A percentile compares a stretch with the other conserved stretches of the same genome.
Evolutionary conservation across 176 grass and related monocot species (phyloP).

Genomic region (Eleusine coracana): DNA sequence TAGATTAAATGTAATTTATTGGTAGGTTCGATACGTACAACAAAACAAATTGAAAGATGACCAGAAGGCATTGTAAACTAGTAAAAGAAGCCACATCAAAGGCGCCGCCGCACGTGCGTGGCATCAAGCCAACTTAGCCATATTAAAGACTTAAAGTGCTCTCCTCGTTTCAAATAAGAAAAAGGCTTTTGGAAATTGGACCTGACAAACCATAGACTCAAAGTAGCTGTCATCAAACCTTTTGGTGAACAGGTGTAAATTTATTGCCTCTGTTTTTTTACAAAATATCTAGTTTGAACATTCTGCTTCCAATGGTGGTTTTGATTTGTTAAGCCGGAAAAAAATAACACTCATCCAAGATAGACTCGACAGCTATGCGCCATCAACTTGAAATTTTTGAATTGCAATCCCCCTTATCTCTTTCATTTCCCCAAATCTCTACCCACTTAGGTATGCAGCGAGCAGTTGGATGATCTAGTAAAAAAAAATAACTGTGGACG

Average conservation of each 20-base stretch:
- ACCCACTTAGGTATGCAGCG: not conserved
- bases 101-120: not conserved
- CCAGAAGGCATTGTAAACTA: not conserved
- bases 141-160: not conserved
- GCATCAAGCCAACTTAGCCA: not conserved
- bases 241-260: not conserved
- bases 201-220: not conserved
- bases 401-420: too few relatives aligned
- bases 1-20: too few relatives aligned
- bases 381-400: not conserved
- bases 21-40: too few relatives aligned
- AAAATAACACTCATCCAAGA: slow-evolving; percentile 9
- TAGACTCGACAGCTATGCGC: not conserved
- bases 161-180: not conserved
- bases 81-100: not conserved
- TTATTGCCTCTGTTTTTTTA: not conserved
- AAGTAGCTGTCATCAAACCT: not conserved
- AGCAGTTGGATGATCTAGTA: not conserved
- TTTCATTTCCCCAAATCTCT: too few relatives aligned
- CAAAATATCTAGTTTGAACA: slow-evolving; percentile 2
- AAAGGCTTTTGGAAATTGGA: not conserved
- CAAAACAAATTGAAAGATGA: not conserved
- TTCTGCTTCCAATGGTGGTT: not conserved
- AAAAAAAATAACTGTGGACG: not conserved
- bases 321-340: not conserved